Percentiles rank a stretch among this genome's conserved stretches.
These are phyloP conservation scores for Coemansia sp. DNA, from an alignment of 192 early-diverging fungal species.

Conservation along the genomic window DNA sequence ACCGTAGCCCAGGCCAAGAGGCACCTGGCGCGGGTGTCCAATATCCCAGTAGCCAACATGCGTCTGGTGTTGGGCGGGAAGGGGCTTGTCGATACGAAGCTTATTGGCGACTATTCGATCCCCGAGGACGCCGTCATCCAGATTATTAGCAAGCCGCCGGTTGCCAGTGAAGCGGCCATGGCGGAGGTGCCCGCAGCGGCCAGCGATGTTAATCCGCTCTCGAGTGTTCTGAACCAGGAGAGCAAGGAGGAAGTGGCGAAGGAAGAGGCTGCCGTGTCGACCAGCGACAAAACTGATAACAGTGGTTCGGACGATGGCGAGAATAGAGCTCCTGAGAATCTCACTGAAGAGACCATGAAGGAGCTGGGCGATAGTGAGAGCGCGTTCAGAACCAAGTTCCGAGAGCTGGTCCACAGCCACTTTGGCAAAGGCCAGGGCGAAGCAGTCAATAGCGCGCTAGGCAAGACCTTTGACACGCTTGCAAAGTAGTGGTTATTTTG, in stretches of 20 bases:
- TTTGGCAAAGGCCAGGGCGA: constrained; percentile 29
- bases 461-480: constrained; percentile 4
- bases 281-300: constrained; percentile 12
- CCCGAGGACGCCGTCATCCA: constrained; percentile 36
- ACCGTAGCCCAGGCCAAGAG: constrained; percentile 45
- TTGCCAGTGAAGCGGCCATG: not conserved
- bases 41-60: constrained; percentile 30
- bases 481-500: not conserved
- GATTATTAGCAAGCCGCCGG: constrained; percentile 36
- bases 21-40: constrained; percentile 32
- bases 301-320: not conserved
- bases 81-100: constrained; percentile 42
- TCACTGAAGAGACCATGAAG: constrained; percentile 5
- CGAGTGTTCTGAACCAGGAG: constrained; percentile 17
- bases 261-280: not conserved
- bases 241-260: not conserved
- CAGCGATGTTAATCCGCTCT: constrained; percentile 33
- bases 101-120: constrained; percentile 46
- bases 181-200: constrained; percentile 12
- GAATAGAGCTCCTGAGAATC: not conserved
- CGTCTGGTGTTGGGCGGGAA: constrained; percentile 37
- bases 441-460: constrained; percentile 12
- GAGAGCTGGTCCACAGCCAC: constrained; percentile 18
- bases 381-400: constrained; percentile 35
- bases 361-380: constrained; percentile 29